These are phyloP conservation scores for Teratosphaeria nubilosa DNA, from an alignment of 2,329 filamentous ascomycete species.

Conservation along the genomic window DNA sequence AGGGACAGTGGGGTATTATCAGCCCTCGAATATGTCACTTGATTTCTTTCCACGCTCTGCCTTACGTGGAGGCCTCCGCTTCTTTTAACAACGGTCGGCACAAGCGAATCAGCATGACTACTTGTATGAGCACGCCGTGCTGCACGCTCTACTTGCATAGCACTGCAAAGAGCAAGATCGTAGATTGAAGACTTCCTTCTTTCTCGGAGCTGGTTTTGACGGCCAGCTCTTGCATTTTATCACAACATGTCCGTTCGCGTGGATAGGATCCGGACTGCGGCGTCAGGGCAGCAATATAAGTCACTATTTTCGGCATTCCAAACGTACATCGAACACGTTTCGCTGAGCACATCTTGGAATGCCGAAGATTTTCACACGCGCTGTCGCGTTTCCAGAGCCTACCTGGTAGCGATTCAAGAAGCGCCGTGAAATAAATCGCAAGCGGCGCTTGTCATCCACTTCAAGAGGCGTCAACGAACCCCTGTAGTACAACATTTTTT, in stretches of 20 bases:
- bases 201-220: too few relatives aligned
- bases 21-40: too few relatives aligned
- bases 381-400: neutral
- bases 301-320: neutral
- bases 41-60: too few relatives aligned
- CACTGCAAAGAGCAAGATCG: too few relatives aligned
- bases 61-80: too few relatives aligned
- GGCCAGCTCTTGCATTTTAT: neutral
- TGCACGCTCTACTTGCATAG: too few relatives aligned
- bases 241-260: neutral
- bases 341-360: neutral
- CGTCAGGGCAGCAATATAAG: neutral
- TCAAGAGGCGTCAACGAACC: neutral
- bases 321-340: neutral
- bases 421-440: neutral
- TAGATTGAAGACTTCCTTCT: too few relatives aligned
- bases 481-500: neutral
- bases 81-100: too few relatives aligned
- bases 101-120: too few relatives aligned
- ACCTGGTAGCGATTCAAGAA: neutral
- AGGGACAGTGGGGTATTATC: too few relatives aligned
- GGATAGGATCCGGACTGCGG: neutral
- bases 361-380: neutral
- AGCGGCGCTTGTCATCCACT: neutral
- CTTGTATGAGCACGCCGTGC: too few relatives aligned